A percentile compares a stretch with the other conserved stretches of the same genome.
Evolutionary conservation across 108 stramenopile genomes (phyloP).

Genomic region (Nitzschia sp.): DNA sequence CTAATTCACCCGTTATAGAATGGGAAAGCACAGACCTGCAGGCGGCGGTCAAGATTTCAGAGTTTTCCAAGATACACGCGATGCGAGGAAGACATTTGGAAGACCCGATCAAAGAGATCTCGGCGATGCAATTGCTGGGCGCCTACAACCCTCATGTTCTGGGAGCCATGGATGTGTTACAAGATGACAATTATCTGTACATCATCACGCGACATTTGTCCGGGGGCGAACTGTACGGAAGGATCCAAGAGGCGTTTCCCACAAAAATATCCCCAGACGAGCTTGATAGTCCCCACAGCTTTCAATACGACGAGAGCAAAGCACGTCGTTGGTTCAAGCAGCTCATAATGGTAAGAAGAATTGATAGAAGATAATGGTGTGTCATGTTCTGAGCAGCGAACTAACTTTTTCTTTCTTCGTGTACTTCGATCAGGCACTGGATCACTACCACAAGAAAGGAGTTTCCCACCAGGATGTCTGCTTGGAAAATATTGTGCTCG

Average conservation of each 20-base stretch:
- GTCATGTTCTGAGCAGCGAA: neutral
- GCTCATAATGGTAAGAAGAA: constrained; percentile 52
- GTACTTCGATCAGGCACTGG: constrained; percentile 58
- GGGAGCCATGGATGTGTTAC: constrained; percentile 75
- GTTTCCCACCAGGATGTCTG: constrained; percentile 80
- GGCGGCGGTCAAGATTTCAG: constrained; percentile 78
- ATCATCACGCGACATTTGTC: constrained; percentile 79
- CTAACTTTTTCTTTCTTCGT: neutral
- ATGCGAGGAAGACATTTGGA: constrained; percentile 60
- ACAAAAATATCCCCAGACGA: neutral
- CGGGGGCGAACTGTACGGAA: constrained; percentile 84
- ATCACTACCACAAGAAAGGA: constrained; percentile 64
- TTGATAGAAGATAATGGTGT: neutral
- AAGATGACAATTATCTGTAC: constrained; percentile 85
- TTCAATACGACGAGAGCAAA: constrained; percentile 42
- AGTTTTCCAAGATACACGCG: constrained; percentile 60
- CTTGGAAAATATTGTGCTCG: constrained; percentile 70
- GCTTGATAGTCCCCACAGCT: neutral
- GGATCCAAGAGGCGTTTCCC: constrained; percentile 20
- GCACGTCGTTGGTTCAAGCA: constrained; percentile 72
- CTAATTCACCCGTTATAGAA: constrained; percentile 37
- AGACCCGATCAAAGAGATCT: constrained; percentile 91
- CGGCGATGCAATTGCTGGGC: constrained; percentile 85
- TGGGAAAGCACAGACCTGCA: constrained; percentile 73
- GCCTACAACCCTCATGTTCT: constrained; percentile 76